Percentiles rank a stretch among this genome's conserved stretches.
These are phyloP conservation scores for Fusarium buxicola DNA, from an alignment of 2,329 filamentous ascomycete species.

Conservation along the genomic window DNA sequence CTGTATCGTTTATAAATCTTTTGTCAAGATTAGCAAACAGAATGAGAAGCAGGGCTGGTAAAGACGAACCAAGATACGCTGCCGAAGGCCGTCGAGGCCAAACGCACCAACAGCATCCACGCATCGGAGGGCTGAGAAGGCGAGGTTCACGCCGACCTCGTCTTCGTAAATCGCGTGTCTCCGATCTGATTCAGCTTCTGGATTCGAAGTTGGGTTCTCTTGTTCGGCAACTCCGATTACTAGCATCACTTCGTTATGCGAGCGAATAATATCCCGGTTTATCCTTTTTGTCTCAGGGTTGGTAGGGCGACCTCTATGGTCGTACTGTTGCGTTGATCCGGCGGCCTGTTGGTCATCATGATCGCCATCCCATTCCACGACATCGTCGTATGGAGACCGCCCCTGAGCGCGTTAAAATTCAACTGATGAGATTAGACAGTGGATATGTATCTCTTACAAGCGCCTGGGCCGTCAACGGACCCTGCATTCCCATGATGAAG, in stretches of 20 bases:
- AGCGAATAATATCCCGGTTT: slow-evolving; percentile 67
- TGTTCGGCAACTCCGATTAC: slow-evolving; percentile 72
- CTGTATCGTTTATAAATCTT: slow-evolving; percentile 66
- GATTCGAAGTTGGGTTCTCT: slow-evolving; percentile 57
- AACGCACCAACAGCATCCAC: slow-evolving; percentile 60
- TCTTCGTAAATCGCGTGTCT: slow-evolving; percentile 62
- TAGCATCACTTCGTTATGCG: slow-evolving; percentile 73
- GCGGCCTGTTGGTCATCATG: slow-evolving; percentile 42
- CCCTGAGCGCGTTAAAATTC: slow-evolving; percentile 55
- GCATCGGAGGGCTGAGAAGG: slow-evolving; percentile 49
- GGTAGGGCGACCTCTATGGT: slow-evolving; percentile 66
- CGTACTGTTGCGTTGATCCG: slow-evolving; percentile 60
- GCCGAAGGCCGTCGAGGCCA: slow-evolving; percentile 64
- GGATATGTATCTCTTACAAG: slow-evolving; percentile 55
- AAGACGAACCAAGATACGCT: slow-evolving; percentile 63
- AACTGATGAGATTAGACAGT: background rate
- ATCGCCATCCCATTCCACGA: slow-evolving; percentile 60
- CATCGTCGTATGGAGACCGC: slow-evolving; percentile 70
- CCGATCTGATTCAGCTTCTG: slow-evolving; percentile 55
- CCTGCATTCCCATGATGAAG: slow-evolving; percentile 63
- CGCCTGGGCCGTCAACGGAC: slow-evolving; percentile 67
- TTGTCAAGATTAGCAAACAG: slow-evolving; percentile 43
- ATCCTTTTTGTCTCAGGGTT: slow-evolving; percentile 66
- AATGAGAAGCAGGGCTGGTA: background rate
- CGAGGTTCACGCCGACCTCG: slow-evolving; percentile 55